Evolutionary conservation across 1,284 basidiomycete species (phyloP), one percentile per base, ranked within the genome.

Genomic region (Trichosporon sp.): DNA sequence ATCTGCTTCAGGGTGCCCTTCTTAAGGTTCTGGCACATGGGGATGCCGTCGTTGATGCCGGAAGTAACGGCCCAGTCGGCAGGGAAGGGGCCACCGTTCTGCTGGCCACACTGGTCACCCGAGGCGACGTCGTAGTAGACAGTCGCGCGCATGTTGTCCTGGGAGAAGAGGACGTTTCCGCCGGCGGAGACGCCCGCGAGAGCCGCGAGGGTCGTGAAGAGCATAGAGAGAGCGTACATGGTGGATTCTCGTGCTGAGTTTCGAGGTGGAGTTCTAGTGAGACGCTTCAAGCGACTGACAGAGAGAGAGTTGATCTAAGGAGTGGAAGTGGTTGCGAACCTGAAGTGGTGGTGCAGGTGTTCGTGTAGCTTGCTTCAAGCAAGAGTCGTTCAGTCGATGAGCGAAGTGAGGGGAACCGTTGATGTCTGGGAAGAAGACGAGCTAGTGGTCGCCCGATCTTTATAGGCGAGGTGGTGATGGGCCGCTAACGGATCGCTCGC

Each of bases 121-220:
- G 36, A n/a, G 11, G 56, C 58, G 36, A 69, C 27, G 59, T 66
- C 67, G 56, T 66, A 66, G 65, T 69, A 69, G 56, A 54, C 49
- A 29, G 49, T 54, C 7, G 25, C 49, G 49, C 49, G 49, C 25
- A 54, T 27, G 49, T 29, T 29, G 49, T 54, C 49, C 49, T 54
- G 25, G 16, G 49, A 54, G 49, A 29, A 54, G 25, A 54, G 49
- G 49, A 54, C 49, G 46, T 52, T 52, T 37, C 36, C 36, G 27
- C 25, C 49, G 25, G 49, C 49, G 25, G 49, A 54, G 49, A 54
- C 49, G 25, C 27, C 16, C 49, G 49, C 27, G 49, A 54, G 25
- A 27, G 49, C 16, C 25, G 49, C 49, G 49, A 54, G 49, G 49
- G 49, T 29, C 14, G 49, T 19, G 49, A 54, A 54, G 25, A 54